Evolutionary conservation across 306 rosid species (phyloP).

Genomic region (Inga oerstediana): DNA sequence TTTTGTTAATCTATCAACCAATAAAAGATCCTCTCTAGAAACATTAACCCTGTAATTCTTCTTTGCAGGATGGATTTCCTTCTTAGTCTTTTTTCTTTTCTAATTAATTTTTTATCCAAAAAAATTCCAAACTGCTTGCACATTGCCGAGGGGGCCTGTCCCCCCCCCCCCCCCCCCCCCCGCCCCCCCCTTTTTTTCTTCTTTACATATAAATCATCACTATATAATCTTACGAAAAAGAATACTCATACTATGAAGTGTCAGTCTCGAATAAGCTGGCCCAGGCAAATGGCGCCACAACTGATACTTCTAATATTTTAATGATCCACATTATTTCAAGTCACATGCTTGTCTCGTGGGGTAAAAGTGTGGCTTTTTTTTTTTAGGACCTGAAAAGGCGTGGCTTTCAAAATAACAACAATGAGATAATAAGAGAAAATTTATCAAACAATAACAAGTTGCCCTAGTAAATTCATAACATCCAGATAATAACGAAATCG

Average conservation of each 20-base stretch:
- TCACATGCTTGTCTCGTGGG: neutral
- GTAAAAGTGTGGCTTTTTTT: neutral
- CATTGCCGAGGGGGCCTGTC: neutral
- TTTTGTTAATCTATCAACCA: too few relatives aligned
- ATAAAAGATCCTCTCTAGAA: too few relatives aligned
- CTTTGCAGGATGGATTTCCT: neutral
- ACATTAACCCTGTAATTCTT: too few relatives aligned
- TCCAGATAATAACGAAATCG: constrained; percentile 33
- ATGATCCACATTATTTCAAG: neutral
- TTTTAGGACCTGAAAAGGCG: neutral
- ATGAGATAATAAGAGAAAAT: constrained; percentile 33
- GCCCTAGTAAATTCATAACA: constrained; percentile 46
- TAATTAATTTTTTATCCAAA: too few relatives aligned
- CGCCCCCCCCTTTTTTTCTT: neutral
- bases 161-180: rapidly evolving
- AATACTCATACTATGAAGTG: neutral
- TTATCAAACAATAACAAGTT: constrained; percentile 43
- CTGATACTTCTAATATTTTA: neutral
- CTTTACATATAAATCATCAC: neutral
- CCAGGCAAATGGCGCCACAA: neutral
- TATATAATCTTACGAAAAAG: neutral
- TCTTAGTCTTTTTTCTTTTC: neutral
- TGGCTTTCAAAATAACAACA: constrained; percentile 30
- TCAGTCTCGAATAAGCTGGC: neutral
- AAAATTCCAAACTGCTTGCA: neutral